Evolutionary conservation across 352 stramenopile genomes (phyloP), one percentile per base, ranked within the genome.

Genomic region (Globisporangium uncinulatum): DNA sequence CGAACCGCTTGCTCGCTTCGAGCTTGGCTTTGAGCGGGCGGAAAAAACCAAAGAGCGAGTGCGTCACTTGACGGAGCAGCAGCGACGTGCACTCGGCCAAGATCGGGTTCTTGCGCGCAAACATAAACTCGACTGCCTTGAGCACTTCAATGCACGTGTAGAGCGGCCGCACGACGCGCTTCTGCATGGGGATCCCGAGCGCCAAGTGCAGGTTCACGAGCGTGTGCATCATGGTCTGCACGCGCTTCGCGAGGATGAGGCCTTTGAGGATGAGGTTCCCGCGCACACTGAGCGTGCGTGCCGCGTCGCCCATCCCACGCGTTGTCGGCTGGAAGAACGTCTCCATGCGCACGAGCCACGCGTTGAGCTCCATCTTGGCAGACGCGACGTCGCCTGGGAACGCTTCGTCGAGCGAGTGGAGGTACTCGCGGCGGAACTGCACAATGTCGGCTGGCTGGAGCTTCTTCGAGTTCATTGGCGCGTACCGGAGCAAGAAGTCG

Each of bases 111-210:
- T 95, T 95, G 15, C 86, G 68, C 14, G 84, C 83, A 61, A 97
- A 89, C 87, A 97, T 96, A 54, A 96, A 96, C 63, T 98, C 89
- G 34, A 98, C 87, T 3, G 85, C 83, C 67, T 98, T 98, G 24
- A 96, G 62, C 36, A 97, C 88, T 44, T 96, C 86, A 48, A 97
- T 88, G 51, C 92, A 94, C 13, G 80, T 92, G 56, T 95, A 89
- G 44, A 97, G 51, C 3, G 88, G 85, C n/a, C 81, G 67, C 31
- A 96, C 89, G 21, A 89, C 79, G 10, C 73, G 76, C 62, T 90
- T 96, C n/a, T 73, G 79, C 81, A 92, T 92, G 9, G 85, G 91
- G 44, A 87, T 91, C 39, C 81, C 73, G 20, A 97, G 70, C 3
- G 85, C 85, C n/a, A 94, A 70, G 61, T 97, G 91, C 31, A 96